A percentile compares a stretch with the other conserved stretches of the same genome.
Evolutionary conservation across 208 protist genomes (phyloP).

Genomic region (Acanthamoeba lenticulata): DNA sequence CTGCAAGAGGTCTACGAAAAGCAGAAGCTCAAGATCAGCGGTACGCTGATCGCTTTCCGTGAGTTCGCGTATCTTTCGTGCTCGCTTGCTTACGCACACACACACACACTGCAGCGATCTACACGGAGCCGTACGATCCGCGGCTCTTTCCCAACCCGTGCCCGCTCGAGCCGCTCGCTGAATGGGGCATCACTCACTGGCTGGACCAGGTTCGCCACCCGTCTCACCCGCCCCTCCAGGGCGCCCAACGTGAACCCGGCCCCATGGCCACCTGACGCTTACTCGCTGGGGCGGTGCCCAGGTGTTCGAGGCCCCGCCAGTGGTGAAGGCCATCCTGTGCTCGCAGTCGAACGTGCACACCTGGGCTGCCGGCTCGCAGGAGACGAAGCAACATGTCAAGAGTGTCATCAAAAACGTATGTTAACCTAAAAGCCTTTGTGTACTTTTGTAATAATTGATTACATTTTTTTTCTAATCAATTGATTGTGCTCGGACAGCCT

Average conservation of each 20-base stretch:
- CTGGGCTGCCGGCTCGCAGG: neutral
- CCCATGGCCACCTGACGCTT: neutral
- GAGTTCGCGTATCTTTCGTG: no score
- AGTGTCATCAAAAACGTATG: neutral
- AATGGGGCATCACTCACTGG: neutral
- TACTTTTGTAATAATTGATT: neutral
- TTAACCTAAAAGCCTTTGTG: neutral
- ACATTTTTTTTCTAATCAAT: neutral
- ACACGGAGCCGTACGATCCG: conserved; percentile 26
- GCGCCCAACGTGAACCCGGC: neutral
- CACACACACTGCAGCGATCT: neutral
- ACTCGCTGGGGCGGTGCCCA: neutral
- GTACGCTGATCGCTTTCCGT: no score
- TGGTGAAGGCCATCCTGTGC: conserved; percentile 40
- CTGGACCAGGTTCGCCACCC: neutral
- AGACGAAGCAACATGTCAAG: neutral
- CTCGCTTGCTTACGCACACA: neutral
- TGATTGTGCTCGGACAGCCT: neutral
- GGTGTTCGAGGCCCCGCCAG: conserved; percentile 31
- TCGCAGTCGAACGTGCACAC: neutral
- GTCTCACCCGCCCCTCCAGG: no score
- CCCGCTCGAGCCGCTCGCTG: neutral
- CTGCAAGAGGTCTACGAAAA: conserved; percentile 41
- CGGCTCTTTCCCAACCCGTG: neutral
- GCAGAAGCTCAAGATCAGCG: conserved; percentile 45